These are phyloP conservation scores for Cordyceps farinosa DNA, from an alignment of 2,329 filamentous ascomycete genomes.

Conservation along the genomic window DNA sequence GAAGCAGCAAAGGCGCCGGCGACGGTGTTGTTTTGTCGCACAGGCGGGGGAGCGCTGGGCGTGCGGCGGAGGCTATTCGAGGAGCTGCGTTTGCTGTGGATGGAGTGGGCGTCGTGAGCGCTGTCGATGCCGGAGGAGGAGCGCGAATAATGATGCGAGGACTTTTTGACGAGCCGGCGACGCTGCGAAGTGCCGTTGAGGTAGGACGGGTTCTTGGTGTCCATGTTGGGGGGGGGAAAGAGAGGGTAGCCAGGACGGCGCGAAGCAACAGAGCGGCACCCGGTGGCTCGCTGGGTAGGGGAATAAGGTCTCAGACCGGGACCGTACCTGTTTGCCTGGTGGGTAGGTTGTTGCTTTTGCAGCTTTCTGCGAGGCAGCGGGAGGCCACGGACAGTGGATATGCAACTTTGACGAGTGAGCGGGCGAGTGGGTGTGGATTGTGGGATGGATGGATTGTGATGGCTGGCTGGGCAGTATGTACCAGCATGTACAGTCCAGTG, in stretches of 20 bases:
- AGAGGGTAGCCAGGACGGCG: slow-evolving; percentile 1
- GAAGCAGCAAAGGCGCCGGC: slow-evolving; percentile 32
- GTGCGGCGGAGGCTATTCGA: slow-evolving; percentile 55
- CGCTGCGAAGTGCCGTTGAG: slow-evolving; percentile 50
- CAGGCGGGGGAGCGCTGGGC: slow-evolving; percentile 57
- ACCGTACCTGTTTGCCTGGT: slow-evolving; percentile 7
- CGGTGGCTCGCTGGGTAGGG: not conserved
- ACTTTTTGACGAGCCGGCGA: slow-evolving; percentile 62
- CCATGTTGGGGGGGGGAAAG: slow-evolving; percentile 39
- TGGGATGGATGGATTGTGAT: not conserved
- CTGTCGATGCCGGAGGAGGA: slow-evolving; percentile 50
- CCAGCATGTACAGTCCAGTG: not conserved
- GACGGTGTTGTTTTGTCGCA: slow-evolving; percentile 45
- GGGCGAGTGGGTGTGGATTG: not conserved
- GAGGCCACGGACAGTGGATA: not conserved
- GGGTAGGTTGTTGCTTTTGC: slow-evolving; percentile 2
- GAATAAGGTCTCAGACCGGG: not conserved
- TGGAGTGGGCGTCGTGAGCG: slow-evolving; percentile 51
- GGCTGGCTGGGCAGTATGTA: not conserved
- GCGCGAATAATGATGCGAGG: slow-evolving; percentile 45
- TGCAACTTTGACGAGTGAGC: not conserved
- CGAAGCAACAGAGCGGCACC: slow-evolving; percentile 5
- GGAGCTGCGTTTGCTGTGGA: slow-evolving; percentile 62
- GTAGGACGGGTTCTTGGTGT: slow-evolving; percentile 38
- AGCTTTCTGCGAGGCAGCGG: not conserved